Evolutionary conservation across 1,284 basidiomycete genomes (phyloP), one percentile per base, ranked within the genome.

Genomic region (Jaminaea rosea): DNA sequence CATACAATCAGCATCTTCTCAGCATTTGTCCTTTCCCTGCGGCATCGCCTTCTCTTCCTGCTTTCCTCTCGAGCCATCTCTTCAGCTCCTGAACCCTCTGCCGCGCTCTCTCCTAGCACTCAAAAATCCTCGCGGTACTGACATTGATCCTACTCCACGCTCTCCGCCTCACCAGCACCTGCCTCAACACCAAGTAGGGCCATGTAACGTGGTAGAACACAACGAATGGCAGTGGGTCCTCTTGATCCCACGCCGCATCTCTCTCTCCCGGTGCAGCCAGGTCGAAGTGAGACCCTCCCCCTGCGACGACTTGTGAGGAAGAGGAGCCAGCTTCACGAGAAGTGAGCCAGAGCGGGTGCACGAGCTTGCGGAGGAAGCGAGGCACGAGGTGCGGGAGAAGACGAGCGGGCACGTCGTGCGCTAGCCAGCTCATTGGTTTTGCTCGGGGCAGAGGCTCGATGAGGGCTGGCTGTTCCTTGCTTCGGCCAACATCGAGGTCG

Each of bases 351-450:
- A 49, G 48, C 10, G 48, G 48, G 26, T 49, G 48, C 10, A 49
- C 23, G 17, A 47, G 13, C 9, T 27, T 42, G 17, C 32, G 27
- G 28, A 47, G 26, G 15, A 19, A 9, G 15, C n/a, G n/a, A n/a
- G 65, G 65, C 11, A 71, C 36, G 36, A 72, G 17, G 26, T 36
- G 51, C 13, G 72, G 75, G 11, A 74, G 57, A 34, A 74, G 61
- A 26, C 73, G 69, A 49, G 73, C 73, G 36, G 73, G 62, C 1
- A 75, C 56, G 39, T 75, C 74, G 59, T 76, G 76, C 32, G 72
- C 76, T 26, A 73, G 58, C 76, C 72, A 77, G 34, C 68, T 72
- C 21, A 69, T 55, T 0, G 72, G 68, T 10, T 23, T 50, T 44
- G 39, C 42, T 17, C 49, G 49, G 5, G 55, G 61, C 63, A 36